Evolutionary conservation across 176 grass and related monocot genomes (phyloP), one percentile per base, ranked within the genome.

Genomic region (Oryza coarctata): DNA sequence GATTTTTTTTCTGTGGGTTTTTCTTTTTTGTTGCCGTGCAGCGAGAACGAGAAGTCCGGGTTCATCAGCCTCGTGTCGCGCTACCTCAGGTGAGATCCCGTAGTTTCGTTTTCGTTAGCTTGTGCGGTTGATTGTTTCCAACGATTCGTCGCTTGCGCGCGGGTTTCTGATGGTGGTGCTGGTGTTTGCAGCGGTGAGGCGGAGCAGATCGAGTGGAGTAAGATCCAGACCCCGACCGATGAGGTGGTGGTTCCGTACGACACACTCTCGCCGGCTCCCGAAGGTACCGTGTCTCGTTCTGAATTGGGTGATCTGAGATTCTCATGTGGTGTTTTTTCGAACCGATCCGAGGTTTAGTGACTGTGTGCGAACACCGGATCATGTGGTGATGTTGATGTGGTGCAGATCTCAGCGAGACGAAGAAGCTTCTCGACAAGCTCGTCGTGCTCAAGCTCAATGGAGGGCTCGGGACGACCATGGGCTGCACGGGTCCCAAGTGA

Each of bases 401-500:
- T 72, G 80, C 75, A 99, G 97, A 99, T 99, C 84, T 93, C 32
- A 77, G 89, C 79, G 87, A 78, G 32, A 92, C 74, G 47, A 99
- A 87, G 93, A 86, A 88, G 60, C 93, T 99, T 67, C 91, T 99
- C 7, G 73, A 99, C 80, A 99, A 99, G 70, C 97, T 99, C 65
- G 93, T 95, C 0, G 97, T 99, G 44, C 93, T 96, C 57, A 99
- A 96, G 87, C 97, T 99, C 63, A 99, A 99, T 77, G 97, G 97
- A 89, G 97, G 97, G 5, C 85, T 99, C 65, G 93, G 91, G 17
- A 99, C 97, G 40, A 96, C 93, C 71, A 99, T 99, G 93, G 96
- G 97, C 38, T 99, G 97, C 84, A 99, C 97, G 43, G 93, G 97
- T 3, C 95, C 95, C 76, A 98, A 98, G 95, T 98, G 79, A 95